Conservation (phyloP, 2,329 filamentous ascomycete genomes). For the Trichoderma simmonsii region DNA sequence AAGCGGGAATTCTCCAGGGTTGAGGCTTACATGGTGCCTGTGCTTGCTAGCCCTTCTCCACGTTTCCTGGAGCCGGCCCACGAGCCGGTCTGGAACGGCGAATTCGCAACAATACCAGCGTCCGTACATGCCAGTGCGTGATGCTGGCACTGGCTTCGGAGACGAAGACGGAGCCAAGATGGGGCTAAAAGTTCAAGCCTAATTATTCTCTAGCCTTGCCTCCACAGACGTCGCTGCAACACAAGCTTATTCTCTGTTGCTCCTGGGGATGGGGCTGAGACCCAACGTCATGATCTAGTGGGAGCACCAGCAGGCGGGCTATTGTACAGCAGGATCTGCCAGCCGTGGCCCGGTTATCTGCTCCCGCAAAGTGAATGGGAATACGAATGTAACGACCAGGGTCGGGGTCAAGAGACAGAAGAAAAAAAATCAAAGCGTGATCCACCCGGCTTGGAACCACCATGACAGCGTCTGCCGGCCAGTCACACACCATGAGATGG, state of each 20-base stretch:
- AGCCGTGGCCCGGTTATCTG: neutral
- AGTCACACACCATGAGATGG: neutral
- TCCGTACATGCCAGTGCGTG: neutral
- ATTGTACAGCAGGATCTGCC: neutral
- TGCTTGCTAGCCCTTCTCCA: neutral
- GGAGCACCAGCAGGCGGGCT: neutral
- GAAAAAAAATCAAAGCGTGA: neutral
- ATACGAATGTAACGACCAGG: neutral
- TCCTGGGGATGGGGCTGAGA: neutral
- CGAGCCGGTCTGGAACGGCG: neutral
- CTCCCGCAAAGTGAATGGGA: neutral
- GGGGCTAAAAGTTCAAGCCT: neutral
- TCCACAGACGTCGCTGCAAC: neutral
- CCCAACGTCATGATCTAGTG: neutral
- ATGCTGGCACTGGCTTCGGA: neutral
- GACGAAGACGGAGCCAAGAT: neutral
- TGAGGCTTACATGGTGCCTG: conserved; percentile 1
- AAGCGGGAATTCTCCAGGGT: conserved; percentile 12
- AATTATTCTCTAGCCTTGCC: neutral
- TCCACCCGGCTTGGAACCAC: conserved; percentile 4
- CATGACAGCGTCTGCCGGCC: neutral
- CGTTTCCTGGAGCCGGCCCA: neutral
- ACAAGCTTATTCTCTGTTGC: neutral
- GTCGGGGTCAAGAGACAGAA: neutral
- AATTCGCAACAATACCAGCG: neutral